Evolutionary conservation across 2,329 filamentous ascomycete genomes (phyloP), one percentile per base, ranked within the genome.

Genomic region (Xylariales sp.): DNA sequence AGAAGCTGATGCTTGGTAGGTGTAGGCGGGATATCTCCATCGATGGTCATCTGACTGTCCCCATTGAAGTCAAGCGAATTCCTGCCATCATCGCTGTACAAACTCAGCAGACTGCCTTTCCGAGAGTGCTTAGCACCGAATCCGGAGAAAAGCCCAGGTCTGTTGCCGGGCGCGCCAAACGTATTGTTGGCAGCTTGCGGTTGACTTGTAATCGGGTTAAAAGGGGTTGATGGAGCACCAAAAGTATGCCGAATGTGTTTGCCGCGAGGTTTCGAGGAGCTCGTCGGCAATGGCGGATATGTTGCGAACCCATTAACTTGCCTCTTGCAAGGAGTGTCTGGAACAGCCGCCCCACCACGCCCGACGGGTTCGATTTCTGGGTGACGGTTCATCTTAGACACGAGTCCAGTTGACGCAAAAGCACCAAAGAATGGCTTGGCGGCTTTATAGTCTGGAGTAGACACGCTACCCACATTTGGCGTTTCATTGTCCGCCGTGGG

Each of bases 271-370:
- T 83, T 85, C 38, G 83, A 71, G 7, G 70, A 69, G 48, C 74
- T 82, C 37, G 79, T 80, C 7, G 51, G 67, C 1, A 68, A 68
- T 2, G 72, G 75, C 1, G 81, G 78, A 61, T 76, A 76, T 36
- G 85, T 78, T 51, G 85, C 72, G 63, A 90, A 78, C 40, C 83
- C 66, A 48, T 79, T 82, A 5, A 74, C 69, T 37, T 85, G 82
- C 56, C 93, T 89, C 68, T 97, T 98, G 64, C 93, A 97, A 1
- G 93, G 93, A 2, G 93, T 98, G 56, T 97, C 93, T 1, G 93
- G 91, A 72, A 95, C 90, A 20, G 77, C 74, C 15, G 40, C 47
- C 18, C 49, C 48, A 21, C 55, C 83, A 81, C 61, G 73, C 60
- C 62, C 48, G 66, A 63, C 54, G 68, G 63, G 47, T 60, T 69